Evolutionary conservation across 768 basidiomycete species (phyloP).

Genomic region (Boletus barrowsii): DNA sequence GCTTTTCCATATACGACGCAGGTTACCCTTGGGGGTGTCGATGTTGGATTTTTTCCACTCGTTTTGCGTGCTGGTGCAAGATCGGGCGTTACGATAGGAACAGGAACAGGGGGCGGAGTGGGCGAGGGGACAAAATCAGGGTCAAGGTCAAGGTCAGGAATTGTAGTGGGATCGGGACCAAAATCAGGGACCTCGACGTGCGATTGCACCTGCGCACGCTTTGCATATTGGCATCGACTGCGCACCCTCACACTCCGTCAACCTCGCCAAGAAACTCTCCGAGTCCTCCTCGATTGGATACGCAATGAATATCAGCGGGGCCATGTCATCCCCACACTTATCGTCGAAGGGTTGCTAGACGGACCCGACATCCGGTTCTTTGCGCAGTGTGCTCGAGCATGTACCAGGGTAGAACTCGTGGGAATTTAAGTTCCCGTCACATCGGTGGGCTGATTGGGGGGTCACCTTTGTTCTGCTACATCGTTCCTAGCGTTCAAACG

Average conservation of each 20-base stretch:
- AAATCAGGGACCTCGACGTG: not conserved
- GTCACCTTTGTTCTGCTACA: not conserved
- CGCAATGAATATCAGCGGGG: conserved; percentile 9
- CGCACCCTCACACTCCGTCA: conserved; percentile 21
- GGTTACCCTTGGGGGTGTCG: conserved; percentile 24
- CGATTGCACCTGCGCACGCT: conserved; percentile 4
- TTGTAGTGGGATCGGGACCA: not conserved
- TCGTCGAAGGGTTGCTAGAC: conserved; percentile 19
- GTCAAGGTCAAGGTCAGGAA: conserved; percentile 2
- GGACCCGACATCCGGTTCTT: conserved; percentile 17
- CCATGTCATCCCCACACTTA: conserved; percentile 9
- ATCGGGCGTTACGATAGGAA: not conserved
- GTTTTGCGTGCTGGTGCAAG: conserved; percentile 11
- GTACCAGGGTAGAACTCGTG: conserved; percentile 18
- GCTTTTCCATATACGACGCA: conserved; percentile 24
- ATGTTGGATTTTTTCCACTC: conserved; percentile 23
- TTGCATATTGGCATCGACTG: conserved; percentile 18
- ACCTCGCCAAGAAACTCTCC: conserved; percentile 21
- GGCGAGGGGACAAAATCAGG: not conserved
- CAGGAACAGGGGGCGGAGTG: not conserved
- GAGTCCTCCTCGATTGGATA: conserved; percentile 22
- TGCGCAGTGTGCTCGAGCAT: conserved; percentile 6
- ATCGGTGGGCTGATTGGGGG: not conserved
- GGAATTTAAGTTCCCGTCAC: not conserved
- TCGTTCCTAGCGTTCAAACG: not conserved